Evolutionary conservation across 2,329 filamentous ascomycete genomes (phyloP).

Genomic region (Helicocarpus griseus): DNA sequence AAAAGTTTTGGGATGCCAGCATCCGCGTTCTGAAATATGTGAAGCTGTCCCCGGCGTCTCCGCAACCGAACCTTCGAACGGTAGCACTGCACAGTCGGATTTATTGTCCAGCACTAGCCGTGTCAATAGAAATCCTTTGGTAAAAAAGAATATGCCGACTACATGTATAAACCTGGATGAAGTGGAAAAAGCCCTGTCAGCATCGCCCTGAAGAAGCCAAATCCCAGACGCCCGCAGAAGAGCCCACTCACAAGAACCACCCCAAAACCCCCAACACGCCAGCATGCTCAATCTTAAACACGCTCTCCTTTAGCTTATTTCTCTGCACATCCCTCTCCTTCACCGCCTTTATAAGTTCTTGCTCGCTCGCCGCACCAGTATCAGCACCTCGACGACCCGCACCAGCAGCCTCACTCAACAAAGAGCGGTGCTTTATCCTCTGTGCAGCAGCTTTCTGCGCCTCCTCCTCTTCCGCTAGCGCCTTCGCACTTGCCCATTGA

Average conservation of each 20-base stretch:
- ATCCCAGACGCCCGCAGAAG: not conserved
- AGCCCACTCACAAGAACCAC: conserved; percentile 32
- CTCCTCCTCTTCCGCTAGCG: conserved; percentile 14
- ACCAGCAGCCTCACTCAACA: not conserved
- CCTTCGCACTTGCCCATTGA: conserved; percentile 15
- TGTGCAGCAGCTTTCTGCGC: conserved; percentile 8
- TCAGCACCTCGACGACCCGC: not conserved
- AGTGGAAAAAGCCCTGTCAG: too few relatives aligned
- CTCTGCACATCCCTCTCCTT: conserved; percentile 22
- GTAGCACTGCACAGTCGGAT: conserved; percentile 59
- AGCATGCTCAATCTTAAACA: conserved; percentile 30
- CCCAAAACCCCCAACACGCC: conserved; percentile 28
- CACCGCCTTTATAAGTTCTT: conserved; percentile 13
- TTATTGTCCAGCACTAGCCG: conserved; percentile 69
- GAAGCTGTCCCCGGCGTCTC: conserved; percentile 20
- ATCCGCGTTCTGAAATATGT: conserved; percentile 52
- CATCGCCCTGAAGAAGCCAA: too few relatives aligned
- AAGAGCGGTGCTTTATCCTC: not conserved
- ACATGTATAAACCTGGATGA: conserved; percentile 57
- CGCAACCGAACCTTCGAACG: conserved; percentile 42
- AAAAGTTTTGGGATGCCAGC: conserved; percentile 94
- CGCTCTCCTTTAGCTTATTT: conserved; percentile 23
- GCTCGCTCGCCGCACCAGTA: conserved; percentile 7
- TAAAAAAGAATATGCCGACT: conserved; percentile 82
- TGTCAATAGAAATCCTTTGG: conserved; percentile 86